These are phyloP conservation scores for Sapria himalayana DNA, from an alignment of 345 rosid genomes.

Conservation along the genomic window DNA sequence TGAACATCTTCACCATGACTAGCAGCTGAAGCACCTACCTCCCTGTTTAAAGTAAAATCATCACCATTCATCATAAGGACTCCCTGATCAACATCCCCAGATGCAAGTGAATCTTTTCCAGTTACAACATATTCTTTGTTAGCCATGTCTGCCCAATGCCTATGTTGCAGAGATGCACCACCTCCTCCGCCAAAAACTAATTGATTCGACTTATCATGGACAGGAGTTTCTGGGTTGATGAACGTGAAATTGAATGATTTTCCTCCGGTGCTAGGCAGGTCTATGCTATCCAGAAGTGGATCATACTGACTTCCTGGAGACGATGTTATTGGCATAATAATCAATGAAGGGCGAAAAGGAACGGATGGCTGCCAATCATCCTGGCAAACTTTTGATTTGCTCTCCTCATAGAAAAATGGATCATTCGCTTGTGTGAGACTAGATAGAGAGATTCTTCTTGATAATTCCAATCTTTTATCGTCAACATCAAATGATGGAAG, in stretches of 20 bases:
- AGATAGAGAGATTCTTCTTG: no score
- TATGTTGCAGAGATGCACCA: slow-evolving; percentile 20
- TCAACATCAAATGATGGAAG: no score
- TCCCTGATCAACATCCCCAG: slow-evolving; percentile 22
- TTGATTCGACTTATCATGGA: slow-evolving; percentile 14
- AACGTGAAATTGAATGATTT: slow-evolving; percentile 15
- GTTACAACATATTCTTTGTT: slow-evolving; percentile 14
- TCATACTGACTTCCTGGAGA: slow-evolving; percentile 37
- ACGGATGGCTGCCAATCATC: slow-evolving; percentile 81
- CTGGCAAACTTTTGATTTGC: slow-evolving; percentile 21
- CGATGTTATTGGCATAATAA: slow-evolving; percentile 24
- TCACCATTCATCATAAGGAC: slow-evolving; percentile 27
- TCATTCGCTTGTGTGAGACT: no score
- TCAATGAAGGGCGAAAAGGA: slow-evolving; percentile 59
- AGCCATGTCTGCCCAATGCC: slow-evolving; percentile 15
- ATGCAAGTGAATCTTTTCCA: slow-evolving; percentile 15
- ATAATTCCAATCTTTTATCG: no score
- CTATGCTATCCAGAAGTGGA: slow-evolving; percentile 40
- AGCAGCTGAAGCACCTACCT: slow-evolving; percentile 25
- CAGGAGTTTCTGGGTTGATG: slow-evolving; percentile 16
- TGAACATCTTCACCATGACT: slow-evolving; percentile 16
- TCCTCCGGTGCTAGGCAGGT: slow-evolving; percentile 17
- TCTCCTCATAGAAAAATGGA: slow-evolving; percentile 10
- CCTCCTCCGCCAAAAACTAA: slow-evolving; percentile 19
- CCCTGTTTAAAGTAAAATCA: slow-evolving; percentile 16